Evolutionary conservation across 192 early-diverging fungal species (phyloP), one percentile per base, ranked within the genome.

Genomic region (Anaeromyces robustus): DNA sequence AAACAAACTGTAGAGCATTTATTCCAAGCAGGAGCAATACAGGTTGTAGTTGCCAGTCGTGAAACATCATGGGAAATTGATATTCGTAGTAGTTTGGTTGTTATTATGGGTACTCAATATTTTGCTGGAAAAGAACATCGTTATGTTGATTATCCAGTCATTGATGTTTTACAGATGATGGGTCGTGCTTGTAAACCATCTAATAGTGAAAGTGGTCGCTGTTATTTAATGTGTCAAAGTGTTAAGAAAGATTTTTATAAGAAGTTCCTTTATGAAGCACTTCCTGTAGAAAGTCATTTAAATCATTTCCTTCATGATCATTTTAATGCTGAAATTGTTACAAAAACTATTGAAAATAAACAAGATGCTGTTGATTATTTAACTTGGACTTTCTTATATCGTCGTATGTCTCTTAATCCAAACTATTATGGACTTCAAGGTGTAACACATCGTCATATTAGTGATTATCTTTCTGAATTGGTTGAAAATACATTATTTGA

Each of bases 281-380:
- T 99, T 29, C 97, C 97, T 0, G 92, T 99, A 12, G 98, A 99
- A 81, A 96, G 94, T 12, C 96, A 96, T 77, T 85, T 99, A 82
- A 95, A 99, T 81, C 92, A 93, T 77, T 94, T 93, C 83, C 86
- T 99, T 83, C 96, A 98, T 83, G 97, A 99, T 81, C 95, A 95
- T 86, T 95, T 99, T 87, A 97, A 97, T 85, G 95, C 95, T 29
- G 98, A 98, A 82, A 92, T 98, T 81, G 96, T 95, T 0, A 96
- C 96, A 32, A 93, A 94, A 83, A 96, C 95, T 0, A 96, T 99
- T 77, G 93, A 94, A 84, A 97, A 93, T 85, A 98, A 97, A 88
- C 96, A 99, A 84, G 97, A 98, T 84, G 98, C 98, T 0, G 96
- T 99, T 1, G 98, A 99, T 80, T 99, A 98, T 80, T 86, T 99